Evolutionary conservation across 495 filamentous ascomycete species (phyloP).

Genomic region (Trichoderma reesei): DNA sequence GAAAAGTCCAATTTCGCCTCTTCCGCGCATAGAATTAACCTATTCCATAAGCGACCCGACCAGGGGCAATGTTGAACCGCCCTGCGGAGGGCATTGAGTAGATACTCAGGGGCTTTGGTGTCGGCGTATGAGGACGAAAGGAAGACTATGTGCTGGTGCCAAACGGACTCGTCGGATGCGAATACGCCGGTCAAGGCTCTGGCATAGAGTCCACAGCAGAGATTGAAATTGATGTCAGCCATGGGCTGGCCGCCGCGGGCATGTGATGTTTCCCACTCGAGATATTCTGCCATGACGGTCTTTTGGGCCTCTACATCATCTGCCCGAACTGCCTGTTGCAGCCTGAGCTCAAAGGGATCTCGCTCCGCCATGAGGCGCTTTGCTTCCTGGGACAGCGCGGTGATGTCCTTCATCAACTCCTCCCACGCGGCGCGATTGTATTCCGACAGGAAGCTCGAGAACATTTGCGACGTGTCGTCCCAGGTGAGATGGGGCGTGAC

Average conservation of each 20-base stretch:
- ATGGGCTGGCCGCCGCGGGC: constrained; percentile 37
- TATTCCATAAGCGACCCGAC: constrained; percentile 84
- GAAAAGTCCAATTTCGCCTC: constrained; percentile 59
- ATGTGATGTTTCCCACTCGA: constrained; percentile 71
- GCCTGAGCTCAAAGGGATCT: constrained; percentile 59
- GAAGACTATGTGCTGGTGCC: constrained; percentile 75
- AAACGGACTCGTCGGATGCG: constrained; percentile 57
- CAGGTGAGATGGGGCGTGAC: constrained; percentile 73
- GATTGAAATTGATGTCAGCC: constrained; percentile 38
- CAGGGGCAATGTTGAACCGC: constrained; percentile 84
- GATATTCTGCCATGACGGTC: constrained; percentile 58
- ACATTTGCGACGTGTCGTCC: constrained; percentile 74
- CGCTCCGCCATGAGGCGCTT: constrained; percentile 60
- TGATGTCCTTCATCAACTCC: constrained; percentile 63
- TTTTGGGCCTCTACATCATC: constrained; percentile 49
- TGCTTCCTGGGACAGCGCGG: constrained; percentile 51
- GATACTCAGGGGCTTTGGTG: constrained; percentile 15
- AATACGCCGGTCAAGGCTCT: constrained; percentile 58
- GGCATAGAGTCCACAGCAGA: constrained; percentile 68
- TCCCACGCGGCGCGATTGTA: constrained; percentile 72
- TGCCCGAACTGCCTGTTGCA: constrained; percentile 49
- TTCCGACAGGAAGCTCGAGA: constrained; percentile 69
- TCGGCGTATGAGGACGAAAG: constrained; percentile 40
- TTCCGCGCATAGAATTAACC: constrained; percentile 76
- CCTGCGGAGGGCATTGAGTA: constrained; percentile 47